These are phyloP conservation scores for Penicillium angulare DNA, from an alignment of 495 filamentous ascomycete genomes.

Conservation along the genomic window DNA sequence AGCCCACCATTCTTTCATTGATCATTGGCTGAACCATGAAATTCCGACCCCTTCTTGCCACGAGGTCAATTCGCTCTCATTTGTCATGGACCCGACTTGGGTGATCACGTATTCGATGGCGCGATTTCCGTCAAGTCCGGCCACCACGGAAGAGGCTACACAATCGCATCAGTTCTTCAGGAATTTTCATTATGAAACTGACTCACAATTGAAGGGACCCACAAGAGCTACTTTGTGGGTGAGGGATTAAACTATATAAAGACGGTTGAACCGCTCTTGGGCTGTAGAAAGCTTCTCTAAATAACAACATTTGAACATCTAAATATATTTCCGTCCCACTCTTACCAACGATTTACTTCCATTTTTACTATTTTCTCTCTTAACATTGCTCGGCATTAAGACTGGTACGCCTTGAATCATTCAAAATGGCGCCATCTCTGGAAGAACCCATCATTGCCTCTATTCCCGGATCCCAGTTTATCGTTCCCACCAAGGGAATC, in stretches of 20 bases:
- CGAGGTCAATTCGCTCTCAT: not conserved
- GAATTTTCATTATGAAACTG: conserved; percentile 13
- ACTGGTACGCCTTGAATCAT: not conserved
- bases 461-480: conserved; percentile 7
- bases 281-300: conserved; percentile 13
- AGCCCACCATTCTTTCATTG: not conserved
- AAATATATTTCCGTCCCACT: conserved; percentile 8
- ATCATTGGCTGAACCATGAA: conserved; percentile 4
- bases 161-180: conserved; percentile 19
- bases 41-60: not conserved
- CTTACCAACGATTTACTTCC: not conserved
- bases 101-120: conserved; percentile 33
- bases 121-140: conserved; percentile 26
- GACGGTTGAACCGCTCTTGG: no score
- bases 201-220: conserved; percentile 12
- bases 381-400: not conserved
- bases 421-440: conserved; percentile 36
- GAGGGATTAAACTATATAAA: not conserved
- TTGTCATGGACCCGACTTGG: conserved; percentile 3
- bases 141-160: not conserved
- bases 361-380: not conserved
- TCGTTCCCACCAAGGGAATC: conserved; percentile 19
- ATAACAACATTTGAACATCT: no score
- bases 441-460: conserved; percentile 23
- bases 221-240: not conserved